Base-by-base conservation (phyloP, 176 grass and related monocot genomes). In the Zea luxurians region DNA sequence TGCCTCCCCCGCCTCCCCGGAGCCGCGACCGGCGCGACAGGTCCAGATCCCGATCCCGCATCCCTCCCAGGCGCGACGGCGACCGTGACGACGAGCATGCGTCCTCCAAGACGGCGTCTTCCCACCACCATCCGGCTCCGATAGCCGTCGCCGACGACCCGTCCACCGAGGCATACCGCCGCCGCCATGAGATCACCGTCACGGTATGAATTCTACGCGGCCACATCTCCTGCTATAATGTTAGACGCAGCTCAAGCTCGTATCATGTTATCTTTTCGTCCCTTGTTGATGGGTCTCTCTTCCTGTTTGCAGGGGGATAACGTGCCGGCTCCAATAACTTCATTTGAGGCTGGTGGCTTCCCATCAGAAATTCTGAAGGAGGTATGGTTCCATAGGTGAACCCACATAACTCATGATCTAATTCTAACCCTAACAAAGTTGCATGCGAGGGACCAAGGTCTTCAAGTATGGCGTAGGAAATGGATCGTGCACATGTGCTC, bases 161-260 rank as follows among this genome's bases (percentile, higher is more conserved):
- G 13, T 88, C 88, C 18, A 80, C 83, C 13, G 92, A 99, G 66
- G 88, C 85, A 6, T 95, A 99, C 55, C 88, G 96, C 49, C 88
- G 75, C 4, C 92, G 87, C 46, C 90, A 99, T 40, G 96, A 99
- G 84, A 99, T 99, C 80, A 85, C 85, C 21, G 78, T 99, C n/a
- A 83, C 86, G 48, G 96, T 99, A 89, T 66, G 85, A 49, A 69
- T 70, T 62, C 35, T 48, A 43, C 5, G 20, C 3, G 41, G 8
- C 8, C 65, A 11, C 18, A 5, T 40, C 48, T 75, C 50, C 38
- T 4, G 41, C 64, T 45, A 13, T 5, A 36, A 50, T 8, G 13
- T 70, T 52, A 20, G 17, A 49, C 52, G 58, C 49, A 71, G 58
- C 10, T 72, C 15, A 20, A 80, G 38, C 42, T 78, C 35, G 44